Base-by-base conservation (phyloP, 352 stramenopile species). In the Globisporangium middletonii region DNA sequence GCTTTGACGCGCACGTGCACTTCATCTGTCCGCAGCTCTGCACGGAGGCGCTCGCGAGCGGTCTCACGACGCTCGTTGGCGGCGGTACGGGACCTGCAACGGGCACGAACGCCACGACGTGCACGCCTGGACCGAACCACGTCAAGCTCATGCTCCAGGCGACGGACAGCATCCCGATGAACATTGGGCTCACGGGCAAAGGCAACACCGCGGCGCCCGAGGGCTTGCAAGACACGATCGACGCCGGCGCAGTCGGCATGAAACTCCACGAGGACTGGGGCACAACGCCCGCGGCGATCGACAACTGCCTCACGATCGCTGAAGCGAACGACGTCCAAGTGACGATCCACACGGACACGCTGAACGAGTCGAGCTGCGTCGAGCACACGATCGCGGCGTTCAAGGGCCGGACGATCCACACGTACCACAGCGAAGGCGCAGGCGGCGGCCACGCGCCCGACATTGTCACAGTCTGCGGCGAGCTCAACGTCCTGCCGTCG, bases 211-310 rank as follows among this genome's bases (percentile, higher is more conserved):
- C 86, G 48, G 74, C 94, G 50, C 73, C 87, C 16, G 59, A 73
- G 45, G 90, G 88, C 6, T 73, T 99, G 4, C 72, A 94, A 46
- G 94, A 98, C 59, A 90, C 94, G 19, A 86, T 98, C 38, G 70
- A 91, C 55, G 83, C 88, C 7, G 96, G 95, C 55, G 95, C 92
- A 8, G 77, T 96, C 19, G 96, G 96, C 3, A 91, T 99, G 68
- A 99, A 99, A 72, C 77, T 99, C 16, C 96, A 99, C 67, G 96
- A 99, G 73, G 96, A 99, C 76, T 99, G 93, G 92, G 96, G 96
- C 35, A 99, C 96, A 4, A 99, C 96, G 28, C 96, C 96, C 4
- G 87, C 86, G 4, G 82, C 94, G 4, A 99, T 99, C 69, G 92
- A 98, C 72, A 84, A 78, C 30, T 97, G 90, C 46, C 77, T 99